Conservation (phyloP, 139 green algal genomes). For the Picochlorum sp. region DNA sequence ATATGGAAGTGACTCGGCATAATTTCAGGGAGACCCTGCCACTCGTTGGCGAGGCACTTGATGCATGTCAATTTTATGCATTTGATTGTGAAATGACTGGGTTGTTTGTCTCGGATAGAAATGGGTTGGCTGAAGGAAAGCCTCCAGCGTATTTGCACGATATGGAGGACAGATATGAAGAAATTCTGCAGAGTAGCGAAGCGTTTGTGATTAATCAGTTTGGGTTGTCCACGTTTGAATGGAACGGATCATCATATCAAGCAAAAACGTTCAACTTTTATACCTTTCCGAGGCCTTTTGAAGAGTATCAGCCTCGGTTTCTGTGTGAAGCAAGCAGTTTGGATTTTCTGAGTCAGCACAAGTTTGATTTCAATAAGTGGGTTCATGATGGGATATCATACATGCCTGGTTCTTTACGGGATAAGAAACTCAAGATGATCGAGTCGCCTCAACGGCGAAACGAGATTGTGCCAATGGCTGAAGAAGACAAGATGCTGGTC, state of each 20-base stretch:
- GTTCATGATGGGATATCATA: slow-evolving; percentile 59
- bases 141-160: slow-evolving; percentile 52
- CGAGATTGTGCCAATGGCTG: slow-evolving; percentile 28
- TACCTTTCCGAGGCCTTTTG: slow-evolving; percentile 50
- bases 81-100: slow-evolving; percentile 76
- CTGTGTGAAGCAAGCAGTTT: slow-evolving; percentile 54
- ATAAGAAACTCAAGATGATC: slow-evolving; percentile 15
- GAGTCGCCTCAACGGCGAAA: neutral
- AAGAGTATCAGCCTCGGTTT: slow-evolving; percentile 46
- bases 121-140: slow-evolving; percentile 13
- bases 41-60: slow-evolving; percentile 34
- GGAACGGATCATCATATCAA: slow-evolving; percentile 13
- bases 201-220: slow-evolving; percentile 66
- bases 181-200: slow-evolving; percentile 31
- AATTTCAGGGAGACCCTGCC: slow-evolving; percentile 58
- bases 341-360: slow-evolving; percentile 51
- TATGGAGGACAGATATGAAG: slow-evolving; percentile 49
- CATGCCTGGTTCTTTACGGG: slow-evolving; percentile 32
- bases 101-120: slow-evolving; percentile 36
- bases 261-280: slow-evolving; percentile 78
- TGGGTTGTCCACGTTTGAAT: slow-evolving; percentile 50
- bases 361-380: slow-evolving; percentile 82
- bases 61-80: slow-evolving; percentile 35
- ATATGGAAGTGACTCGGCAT: slow-evolving; percentile 37
- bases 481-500: slow-evolving; percentile 39